These are phyloP conservation scores for Butyriboletus loyo DNA, from an alignment of 768 basidiomycete species.

Conservation along the genomic window DNA sequence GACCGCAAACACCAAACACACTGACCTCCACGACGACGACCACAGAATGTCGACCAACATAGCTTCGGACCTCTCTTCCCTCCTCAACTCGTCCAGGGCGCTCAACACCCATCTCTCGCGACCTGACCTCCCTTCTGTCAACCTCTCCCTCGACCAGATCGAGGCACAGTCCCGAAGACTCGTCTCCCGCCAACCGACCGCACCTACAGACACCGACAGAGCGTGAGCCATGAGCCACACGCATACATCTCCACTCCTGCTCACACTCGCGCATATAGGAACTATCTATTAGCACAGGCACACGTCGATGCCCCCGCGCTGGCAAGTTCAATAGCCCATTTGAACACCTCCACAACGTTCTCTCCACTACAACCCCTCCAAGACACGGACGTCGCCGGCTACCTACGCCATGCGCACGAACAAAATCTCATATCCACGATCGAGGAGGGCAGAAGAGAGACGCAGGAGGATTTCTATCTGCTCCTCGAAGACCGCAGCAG, in stretches of 20 bases:
- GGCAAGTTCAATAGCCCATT: constrained; percentile 74
- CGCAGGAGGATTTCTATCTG: constrained; percentile 81
- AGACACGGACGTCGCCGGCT: constrained; percentile 92
- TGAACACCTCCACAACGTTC: constrained; percentile 81
- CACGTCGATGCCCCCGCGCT: constrained; percentile 92
- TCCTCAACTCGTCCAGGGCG: constrained; percentile 66
- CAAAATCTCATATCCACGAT: constrained; percentile 93
- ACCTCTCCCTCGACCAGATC: constrained; percentile 91
- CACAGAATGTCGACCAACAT: constrained; percentile 9
- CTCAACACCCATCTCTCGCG: constrained; percentile 75
- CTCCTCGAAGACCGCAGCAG: constrained; percentile 71
- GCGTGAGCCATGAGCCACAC: constrained; percentile 48
- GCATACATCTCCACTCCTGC: constrained; percentile 2
- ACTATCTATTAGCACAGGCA: constrained; percentile 90
- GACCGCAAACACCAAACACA: background rate
- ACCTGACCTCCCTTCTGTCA: constrained; percentile 83
- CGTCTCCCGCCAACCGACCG: constrained; percentile 64
- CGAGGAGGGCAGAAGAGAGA: constrained; percentile 83
- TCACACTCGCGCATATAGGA: constrained; percentile 41
- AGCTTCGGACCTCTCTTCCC: constrained; percentile 59
- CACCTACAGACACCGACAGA: constrained; percentile 65
- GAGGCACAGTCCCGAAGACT: constrained; percentile 89
- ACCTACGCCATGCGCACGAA: constrained; percentile 91
- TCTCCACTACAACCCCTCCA: constrained; percentile 88
- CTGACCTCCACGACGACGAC: background rate